Conservation (phyloP, 139 green algal species). For the Tetraselmis striata region DNA sequence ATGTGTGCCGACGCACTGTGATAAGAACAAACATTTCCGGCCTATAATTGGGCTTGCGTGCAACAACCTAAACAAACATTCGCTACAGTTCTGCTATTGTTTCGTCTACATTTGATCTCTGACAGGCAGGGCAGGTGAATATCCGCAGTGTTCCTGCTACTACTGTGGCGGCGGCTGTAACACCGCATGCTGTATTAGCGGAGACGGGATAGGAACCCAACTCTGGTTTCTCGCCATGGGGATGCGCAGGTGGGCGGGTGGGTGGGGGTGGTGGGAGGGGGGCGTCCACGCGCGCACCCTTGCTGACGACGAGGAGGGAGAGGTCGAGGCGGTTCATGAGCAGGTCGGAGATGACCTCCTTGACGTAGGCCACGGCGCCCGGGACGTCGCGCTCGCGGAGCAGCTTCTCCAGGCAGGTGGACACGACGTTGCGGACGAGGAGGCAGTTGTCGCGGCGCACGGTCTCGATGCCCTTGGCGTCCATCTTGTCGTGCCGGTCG, state of each 20-base stretch:
- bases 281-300: too few species aligned
- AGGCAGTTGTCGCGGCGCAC: constrained; percentile 97
- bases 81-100: too few species aligned
- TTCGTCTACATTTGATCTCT: too few species aligned
- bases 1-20: too few species aligned
- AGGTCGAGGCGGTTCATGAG: constrained; percentile 96
- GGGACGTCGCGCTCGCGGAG: constrained; percentile 73
- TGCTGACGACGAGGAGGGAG: constrained; percentile 91
- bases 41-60: too few species aligned
- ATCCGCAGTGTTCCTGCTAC: neutral
- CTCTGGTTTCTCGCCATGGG: constrained; percentile 32
- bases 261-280: too few species aligned
- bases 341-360: constrained; percentile 87
- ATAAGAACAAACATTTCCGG: too few species aligned
- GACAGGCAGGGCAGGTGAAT: too few species aligned
- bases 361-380: constrained; percentile 81
- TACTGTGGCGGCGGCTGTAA: neutral
- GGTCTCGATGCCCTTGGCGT: constrained; percentile 98
- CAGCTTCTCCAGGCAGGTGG: constrained; percentile 83
- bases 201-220: neutral
- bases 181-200: neutral
- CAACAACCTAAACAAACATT: too few species aligned
- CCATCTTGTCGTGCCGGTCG: constrained; percentile 93
- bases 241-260: too few species aligned
- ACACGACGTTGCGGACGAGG: constrained; percentile 85